Evolutionary conservation across 331 rosid species (phyloP).

Genomic region (Saraca asoca): DNA sequence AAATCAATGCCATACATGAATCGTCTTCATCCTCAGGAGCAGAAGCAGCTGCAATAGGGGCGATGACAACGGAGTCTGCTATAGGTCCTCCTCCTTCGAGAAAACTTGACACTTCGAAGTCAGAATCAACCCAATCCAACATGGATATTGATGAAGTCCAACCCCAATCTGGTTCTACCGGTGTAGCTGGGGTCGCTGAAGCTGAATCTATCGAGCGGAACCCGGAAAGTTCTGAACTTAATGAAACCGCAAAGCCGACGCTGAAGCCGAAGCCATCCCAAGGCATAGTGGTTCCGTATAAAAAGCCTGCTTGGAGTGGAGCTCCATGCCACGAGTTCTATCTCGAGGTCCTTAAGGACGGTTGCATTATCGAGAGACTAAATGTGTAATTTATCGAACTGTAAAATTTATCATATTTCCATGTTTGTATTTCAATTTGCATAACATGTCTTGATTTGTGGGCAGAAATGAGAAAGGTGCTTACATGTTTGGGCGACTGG

Average conservation of each 20-base stretch:
- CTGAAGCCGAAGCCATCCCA: conserved; percentile 36
- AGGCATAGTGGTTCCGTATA: conserved; percentile 55
- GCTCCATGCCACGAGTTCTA: conserved; percentile 71
- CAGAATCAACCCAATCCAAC: conserved; percentile 20
- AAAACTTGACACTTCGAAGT: conserved; percentile 24
- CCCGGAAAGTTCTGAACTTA: conserved; percentile 13
- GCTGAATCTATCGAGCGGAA: conserved; percentile 30
- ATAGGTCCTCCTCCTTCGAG: conserved; percentile 51
- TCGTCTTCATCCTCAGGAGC: conserved; percentile 29
- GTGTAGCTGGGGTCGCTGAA: conserved; percentile 10
- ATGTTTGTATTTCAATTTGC: background rate
- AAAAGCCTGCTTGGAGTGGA: conserved; percentile 82
- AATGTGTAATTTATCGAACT: conserved; percentile 47
- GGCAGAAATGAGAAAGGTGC: conserved; percentile 80
- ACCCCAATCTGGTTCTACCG: conserved; percentile 26
- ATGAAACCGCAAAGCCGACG: conserved; percentile 25
- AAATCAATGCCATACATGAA: conserved; percentile 31
- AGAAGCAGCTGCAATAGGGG: background rate
- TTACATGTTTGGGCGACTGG: conserved; percentile 91
- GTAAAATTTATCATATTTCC: too few relatives aligned
- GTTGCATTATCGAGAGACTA: conserved; percentile 63
- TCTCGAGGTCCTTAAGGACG: conserved; percentile 89
- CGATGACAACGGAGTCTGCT: conserved; percentile 7
- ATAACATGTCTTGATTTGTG: conserved; percentile 9
- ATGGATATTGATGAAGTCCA: conserved; percentile 19